Conservation (phyloP, 2,329 filamentous ascomycete genomes). For the Chaetomium globosum region DNA sequence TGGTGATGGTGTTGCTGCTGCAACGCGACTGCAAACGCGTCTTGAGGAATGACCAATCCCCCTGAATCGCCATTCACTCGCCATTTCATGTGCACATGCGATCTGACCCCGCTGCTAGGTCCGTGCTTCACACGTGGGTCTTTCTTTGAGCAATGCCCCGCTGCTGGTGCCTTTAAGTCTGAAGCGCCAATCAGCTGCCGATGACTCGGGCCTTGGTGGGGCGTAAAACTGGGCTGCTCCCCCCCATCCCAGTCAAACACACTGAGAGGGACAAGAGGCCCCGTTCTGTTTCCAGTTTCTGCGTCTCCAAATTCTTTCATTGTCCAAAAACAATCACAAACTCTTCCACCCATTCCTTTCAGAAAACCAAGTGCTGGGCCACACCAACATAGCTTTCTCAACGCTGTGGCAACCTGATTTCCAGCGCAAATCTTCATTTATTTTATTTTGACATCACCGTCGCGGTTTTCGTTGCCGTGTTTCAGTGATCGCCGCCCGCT, state of each 20-base stretch:
- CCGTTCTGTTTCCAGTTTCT: slow-evolving; percentile 34
- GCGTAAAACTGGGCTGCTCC: slow-evolving; percentile 15
- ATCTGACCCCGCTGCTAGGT: neutral
- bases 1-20: neutral
- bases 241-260: slow-evolving; percentile 12
- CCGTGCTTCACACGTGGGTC: neutral
- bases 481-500: slow-evolving; percentile 18
- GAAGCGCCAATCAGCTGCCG: slow-evolving; percentile 22
- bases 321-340: slow-evolving; percentile 31
- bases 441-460: slow-evolving; percentile 7
- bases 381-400: slow-evolving; percentile 11
- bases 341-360: slow-evolving; percentile 21
- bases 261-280: slow-evolving; percentile 19
- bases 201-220: slow-evolving; percentile 26
- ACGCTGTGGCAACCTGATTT: slow-evolving; percentile 15
- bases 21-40: slow-evolving; percentile 23
- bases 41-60: neutral
- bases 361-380: slow-evolving; percentile 19
- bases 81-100: slow-evolving; percentile 24
- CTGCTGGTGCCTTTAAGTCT: slow-evolving; percentile 12
- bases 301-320: slow-evolving; percentile 37
- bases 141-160: neutral
- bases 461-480: slow-evolving; percentile 14
- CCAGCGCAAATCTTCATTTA: slow-evolving; percentile 4
- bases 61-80: slow-evolving; percentile 17